Conservation (phyloP, 352 stramenopile genomes). For the Globisporangium canariense region DNA sequence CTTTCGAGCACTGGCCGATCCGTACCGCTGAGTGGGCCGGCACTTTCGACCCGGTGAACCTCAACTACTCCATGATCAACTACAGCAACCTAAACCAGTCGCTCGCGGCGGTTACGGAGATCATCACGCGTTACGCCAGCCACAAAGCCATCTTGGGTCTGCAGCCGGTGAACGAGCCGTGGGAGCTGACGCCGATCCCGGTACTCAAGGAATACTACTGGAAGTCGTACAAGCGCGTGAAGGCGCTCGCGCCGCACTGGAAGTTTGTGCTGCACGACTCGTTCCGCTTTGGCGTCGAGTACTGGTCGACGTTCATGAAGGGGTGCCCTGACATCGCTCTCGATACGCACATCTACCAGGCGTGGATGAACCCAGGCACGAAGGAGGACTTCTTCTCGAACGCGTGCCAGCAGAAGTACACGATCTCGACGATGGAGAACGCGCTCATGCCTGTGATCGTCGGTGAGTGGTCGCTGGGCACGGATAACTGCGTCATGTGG, state of each 20-base stretch:
- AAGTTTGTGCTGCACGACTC: slow-evolving; percentile 96
- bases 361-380: slow-evolving; percentile 69
- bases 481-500: slow-evolving; percentile 84
- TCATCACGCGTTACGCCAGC: slow-evolving; percentile 88
- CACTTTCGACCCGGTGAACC: slow-evolving; percentile 79
- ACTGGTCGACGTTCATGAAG: slow-evolving; percentile 73
- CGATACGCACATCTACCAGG: slow-evolving; percentile 97
- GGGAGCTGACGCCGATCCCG: slow-evolving; percentile 92
- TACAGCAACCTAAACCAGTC: slow-evolving; percentile 90
- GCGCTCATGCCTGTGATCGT: slow-evolving; percentile 93
- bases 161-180: slow-evolving; percentile 95
- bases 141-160: slow-evolving; percentile 89
- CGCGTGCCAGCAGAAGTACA: slow-evolving; percentile 88
- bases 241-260: slow-evolving; percentile 90
- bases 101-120: slow-evolving; percentile 83
- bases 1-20: slow-evolving; percentile 92
- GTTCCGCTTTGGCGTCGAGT: slow-evolving; percentile 87
- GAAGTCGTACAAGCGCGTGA: slow-evolving; percentile 94
- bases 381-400: slow-evolving; percentile 85
- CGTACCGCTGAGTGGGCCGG: slow-evolving; percentile 90
- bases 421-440: slow-evolving; percentile 20
- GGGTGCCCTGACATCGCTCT: slow-evolving; percentile 91
- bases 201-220: slow-evolving; percentile 95
- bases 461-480: slow-evolving; percentile 92
- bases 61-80: slow-evolving; percentile 91